Conservation (phyloP, 176 grass and related monocot species). For the Rhipidocladum racemiflorum region DNA sequence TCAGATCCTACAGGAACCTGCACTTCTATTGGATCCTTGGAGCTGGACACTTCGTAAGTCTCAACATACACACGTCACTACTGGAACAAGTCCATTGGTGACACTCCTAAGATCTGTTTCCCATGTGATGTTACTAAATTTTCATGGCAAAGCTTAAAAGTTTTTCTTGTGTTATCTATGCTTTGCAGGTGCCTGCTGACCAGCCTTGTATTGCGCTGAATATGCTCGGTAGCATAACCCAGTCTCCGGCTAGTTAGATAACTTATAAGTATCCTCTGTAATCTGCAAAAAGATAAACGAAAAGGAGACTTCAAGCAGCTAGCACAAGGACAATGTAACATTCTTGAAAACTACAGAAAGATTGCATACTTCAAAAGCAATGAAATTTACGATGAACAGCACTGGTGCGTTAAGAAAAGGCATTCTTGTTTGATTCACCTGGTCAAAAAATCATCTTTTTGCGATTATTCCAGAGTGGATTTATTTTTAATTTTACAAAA, state of each 20-base stretch:
- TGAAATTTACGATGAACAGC: no score
- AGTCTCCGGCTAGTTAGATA: slow-evolving; percentile 43
- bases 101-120: slow-evolving; percentile 5
- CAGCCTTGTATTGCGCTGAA: slow-evolving; percentile 45
- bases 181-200: slow-evolving; percentile 47
- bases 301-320: background rate
- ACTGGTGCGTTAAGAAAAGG: no score
- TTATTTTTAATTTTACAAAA: no score
- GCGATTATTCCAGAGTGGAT: no score
- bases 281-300: background rate
- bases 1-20: slow-evolving; percentile 54
- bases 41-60: slow-evolving; percentile 69
- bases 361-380: background rate
- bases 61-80: background rate
- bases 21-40: slow-evolving; percentile 70
- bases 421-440: background rate
- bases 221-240: slow-evolving; percentile 44
- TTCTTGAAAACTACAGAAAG: background rate
- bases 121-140: background rate
- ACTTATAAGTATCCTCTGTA: background rate
- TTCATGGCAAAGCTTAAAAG: background rate
- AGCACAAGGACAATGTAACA: background rate
- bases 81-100: background rate
- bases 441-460: background rate
- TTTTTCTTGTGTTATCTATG: background rate